Conservation (phyloP, 768 basidiomycete species). For the Auricularia auricula-judae region DNA sequence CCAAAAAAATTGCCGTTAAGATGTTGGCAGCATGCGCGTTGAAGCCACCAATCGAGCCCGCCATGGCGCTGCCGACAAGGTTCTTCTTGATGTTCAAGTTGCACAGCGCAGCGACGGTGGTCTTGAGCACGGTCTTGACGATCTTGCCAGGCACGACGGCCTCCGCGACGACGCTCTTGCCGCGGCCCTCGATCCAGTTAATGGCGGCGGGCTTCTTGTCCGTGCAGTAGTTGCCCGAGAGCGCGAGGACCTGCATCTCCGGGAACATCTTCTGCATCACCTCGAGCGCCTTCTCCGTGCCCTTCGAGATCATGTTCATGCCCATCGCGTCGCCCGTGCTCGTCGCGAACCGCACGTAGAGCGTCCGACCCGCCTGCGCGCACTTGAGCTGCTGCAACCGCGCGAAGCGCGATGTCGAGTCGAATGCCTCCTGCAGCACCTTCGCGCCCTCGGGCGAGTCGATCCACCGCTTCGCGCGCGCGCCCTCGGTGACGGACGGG, state of each 20-base stretch:
- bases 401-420: conserved; percentile 90
- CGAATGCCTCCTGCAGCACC: conserved; percentile 75
- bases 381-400: conserved; percentile 76
- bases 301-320: conserved; percentile 99
- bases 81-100: conserved; percentile 97
- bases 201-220: conserved; percentile 99
- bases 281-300: conserved; percentile 89
- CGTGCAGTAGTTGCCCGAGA: conserved; percentile 97
- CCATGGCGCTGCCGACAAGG: conserved; percentile 94
- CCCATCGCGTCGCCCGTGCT: conserved; percentile 98
- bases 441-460: conserved; percentile 68
- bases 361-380: conserved; percentile 83
- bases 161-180: conserved; percentile 96
- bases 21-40: conserved; percentile 99
- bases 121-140: conserved; percentile 88
- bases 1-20: conserved; percentile 87
- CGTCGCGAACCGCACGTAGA: conserved; percentile 90
- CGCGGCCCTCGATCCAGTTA: conserved; percentile 99
- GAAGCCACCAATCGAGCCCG: conserved; percentile 93
- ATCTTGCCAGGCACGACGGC: conserved; percentile 83
- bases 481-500: conserved; percentile 68
- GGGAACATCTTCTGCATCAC: conserved; percentile 71
- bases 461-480: conserved; percentile 80
- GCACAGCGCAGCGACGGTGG: conserved; percentile 79
- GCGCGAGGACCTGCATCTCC: conserved; percentile 79